phyloP scores from a whole-genome alignment of 2,329 filamentous ascomycete genomes.

The Apiospora aurea region DNA sequence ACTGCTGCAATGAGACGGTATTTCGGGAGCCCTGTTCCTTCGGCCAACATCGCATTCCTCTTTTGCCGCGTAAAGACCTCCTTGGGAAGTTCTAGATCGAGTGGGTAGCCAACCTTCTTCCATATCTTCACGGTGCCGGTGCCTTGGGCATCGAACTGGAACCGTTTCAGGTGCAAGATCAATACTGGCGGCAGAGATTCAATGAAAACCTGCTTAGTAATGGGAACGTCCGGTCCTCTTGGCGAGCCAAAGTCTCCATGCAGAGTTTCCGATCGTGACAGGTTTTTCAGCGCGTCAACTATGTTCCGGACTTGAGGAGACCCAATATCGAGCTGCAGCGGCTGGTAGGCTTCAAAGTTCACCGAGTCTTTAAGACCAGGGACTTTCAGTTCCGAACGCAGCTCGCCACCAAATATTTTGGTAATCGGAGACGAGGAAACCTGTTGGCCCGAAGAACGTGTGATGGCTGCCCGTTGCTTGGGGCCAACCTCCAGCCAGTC shows the following conservation, averaged over 20 bases:
- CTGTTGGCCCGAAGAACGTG: constrained; percentile 81
- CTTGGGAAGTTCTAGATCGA: constrained; percentile 91
- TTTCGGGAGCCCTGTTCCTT: constrained; percentile 74
- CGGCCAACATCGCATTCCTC: constrained; percentile 68
- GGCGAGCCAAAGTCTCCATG: constrained; percentile 85
- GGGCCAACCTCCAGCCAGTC: constrained; percentile 96
- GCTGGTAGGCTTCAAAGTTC: constrained; percentile 91
- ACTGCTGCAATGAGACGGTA: constrained; percentile 91
- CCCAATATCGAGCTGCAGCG: constrained; percentile 93
- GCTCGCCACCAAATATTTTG: constrained; percentile 91
- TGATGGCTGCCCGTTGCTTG: constrained; percentile 87
- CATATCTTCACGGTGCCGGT: constrained; percentile 93
- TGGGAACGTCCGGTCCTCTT: constrained; percentile 76
- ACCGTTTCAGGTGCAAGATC: constrained; percentile 94
- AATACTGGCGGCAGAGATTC: constrained; percentile 90
- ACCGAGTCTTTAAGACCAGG: constrained; percentile 89
- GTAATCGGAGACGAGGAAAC: constrained; percentile 82
- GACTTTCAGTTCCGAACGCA: constrained; percentile 88
- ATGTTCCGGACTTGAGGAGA: constrained; percentile 88
- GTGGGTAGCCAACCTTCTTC: constrained; percentile 95
- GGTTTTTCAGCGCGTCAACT: constrained; percentile 83
- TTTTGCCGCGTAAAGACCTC: constrained; percentile 84
- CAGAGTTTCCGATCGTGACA: constrained; percentile 84
- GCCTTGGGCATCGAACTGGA: constrained; percentile 89
- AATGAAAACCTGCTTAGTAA: constrained; percentile 94